Evolutionary conservation across 2,329 filamentous ascomycete species (phyloP).

Genomic region (Gnomoniopsis sp.): DNA sequence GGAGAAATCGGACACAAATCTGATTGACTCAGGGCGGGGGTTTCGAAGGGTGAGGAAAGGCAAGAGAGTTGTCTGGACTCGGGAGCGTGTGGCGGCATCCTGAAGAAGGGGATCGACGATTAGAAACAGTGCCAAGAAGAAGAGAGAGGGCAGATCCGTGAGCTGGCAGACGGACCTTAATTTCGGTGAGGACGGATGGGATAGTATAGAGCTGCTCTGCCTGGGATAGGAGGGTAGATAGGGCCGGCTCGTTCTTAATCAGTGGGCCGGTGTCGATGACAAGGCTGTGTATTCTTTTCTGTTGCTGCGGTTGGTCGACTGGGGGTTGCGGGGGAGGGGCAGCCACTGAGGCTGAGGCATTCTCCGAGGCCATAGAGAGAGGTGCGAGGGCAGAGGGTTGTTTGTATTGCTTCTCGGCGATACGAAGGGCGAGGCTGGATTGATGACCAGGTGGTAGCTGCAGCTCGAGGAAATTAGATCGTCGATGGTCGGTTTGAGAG

Average conservation of each 20-base stretch:
- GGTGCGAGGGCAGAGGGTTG: no score
- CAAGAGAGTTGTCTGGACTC: slow-evolving; percentile 78
- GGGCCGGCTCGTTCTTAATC: slow-evolving; percentile 85
- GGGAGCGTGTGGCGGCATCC: slow-evolving; percentile 74
- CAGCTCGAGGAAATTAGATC: not conserved
- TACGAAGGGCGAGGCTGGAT: no score
- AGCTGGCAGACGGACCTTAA: slow-evolving; percentile 52
- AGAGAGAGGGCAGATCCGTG: not conserved
- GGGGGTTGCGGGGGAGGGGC: not conserved
- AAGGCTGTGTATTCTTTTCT: slow-evolving; percentile 75
- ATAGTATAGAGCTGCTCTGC: slow-evolving; percentile 78
- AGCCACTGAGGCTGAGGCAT: not conserved
- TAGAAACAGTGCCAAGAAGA: not conserved
- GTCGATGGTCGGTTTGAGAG: not conserved
- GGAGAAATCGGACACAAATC: slow-evolving; percentile 79
- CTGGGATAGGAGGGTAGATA: slow-evolving; percentile 76
- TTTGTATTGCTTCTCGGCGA: no score
- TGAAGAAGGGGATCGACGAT: slow-evolving; percentile 48
- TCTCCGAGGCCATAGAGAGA: not conserved
- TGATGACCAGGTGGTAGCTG: no score
- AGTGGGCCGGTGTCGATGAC: slow-evolving; percentile 89
- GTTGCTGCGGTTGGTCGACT: not conserved
- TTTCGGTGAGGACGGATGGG: slow-evolving; percentile 82
- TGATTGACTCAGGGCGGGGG: slow-evolving; percentile 73
- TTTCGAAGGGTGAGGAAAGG: slow-evolving; percentile 79